Evolutionary conservation across 345 rosid genomes (phyloP), one percentile per base, ranked within the genome.

Genomic region (Cochlearia excelsa): DNA sequence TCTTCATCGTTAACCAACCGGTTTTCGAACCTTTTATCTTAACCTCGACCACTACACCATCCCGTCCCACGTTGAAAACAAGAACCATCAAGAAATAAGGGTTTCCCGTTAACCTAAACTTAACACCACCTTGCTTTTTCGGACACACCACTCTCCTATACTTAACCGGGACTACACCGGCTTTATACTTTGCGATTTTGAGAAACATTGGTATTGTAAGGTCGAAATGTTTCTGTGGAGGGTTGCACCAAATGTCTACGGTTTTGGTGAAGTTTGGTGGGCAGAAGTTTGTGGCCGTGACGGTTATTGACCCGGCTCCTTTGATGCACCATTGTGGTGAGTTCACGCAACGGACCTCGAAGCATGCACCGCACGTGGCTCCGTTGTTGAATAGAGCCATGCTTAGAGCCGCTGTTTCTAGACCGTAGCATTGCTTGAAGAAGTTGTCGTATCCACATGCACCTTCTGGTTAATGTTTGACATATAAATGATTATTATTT

Each of bases 371-470:
- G 63, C 95, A 85, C 65, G 88, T 82, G 6, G 81, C 66, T 9
- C 94, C 97, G 40, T 77, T 68, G 82, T 90, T 85, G 80, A 90
- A 90, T 26, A 90, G 74, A 16, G 79, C 91, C 2, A 94, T 84
- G 75, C 95, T 87, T 28, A 90, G 69, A 4, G 97, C 97, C 54
- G 94, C 84, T 7, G 94, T 90, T 80, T 78, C 80, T 61, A 85
- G 82, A 4, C 97, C 95, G 64, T 90, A 90, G 7, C 89, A 81
- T 54, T 87, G 89, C 83, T 89, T 76, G 69, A 83, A 84, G 50
- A 87, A 79, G 68, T 77, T 82, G 9, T 91, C 94, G 57, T 83
- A 90, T 40, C 97, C 95, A 61, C 97, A 90, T 4, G 95, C 97
- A 40, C 97, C 97, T 1, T 87, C 95, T 90, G 56, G 35, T 43